Base-by-base conservation (phyloP, 1,139 yeast genomes). In the Saccharomyces pastorianus region DNA sequence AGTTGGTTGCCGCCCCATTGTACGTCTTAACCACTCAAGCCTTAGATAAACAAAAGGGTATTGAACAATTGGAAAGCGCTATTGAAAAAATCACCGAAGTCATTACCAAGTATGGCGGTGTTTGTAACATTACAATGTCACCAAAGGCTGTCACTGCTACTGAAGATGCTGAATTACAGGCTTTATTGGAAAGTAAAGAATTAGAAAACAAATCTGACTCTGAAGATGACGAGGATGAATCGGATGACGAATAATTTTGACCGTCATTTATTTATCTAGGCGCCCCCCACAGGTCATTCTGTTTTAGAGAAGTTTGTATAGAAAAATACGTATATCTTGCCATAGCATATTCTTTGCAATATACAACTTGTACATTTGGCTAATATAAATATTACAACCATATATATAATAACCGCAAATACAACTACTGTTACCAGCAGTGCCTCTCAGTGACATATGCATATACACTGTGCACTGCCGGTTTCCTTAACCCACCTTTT, bases 91-190 rank as follows among this genome's bases (percentile, higher is more conserved):
- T 93, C 61, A 78, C 81, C 60, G 80, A 80, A 64, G 78, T 83
- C 53, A 90, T 95, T 67, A 81, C 80, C 61, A 75, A 78, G 31
- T 80, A 82, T 54, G 96, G 90, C 56, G 99, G 99, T 68, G 81
- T 83, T 57, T 85, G 96, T 72, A 89, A 88, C 64, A 86, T 93
- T 61, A 90, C 95, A 59, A 91, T 93, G 97, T 93, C 96, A 65
- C 98, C 99, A 68, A 91, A 91, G 82, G 97, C 98, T 50, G 98
- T 93, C 62, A 89, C 97, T 58, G 98, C 96, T 58, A 88, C 93
- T 58, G 99, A 93, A 72, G 99, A 93, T 72, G 98, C 97, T 58
- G 98, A 91, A 75, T 83, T 93, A 69, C 96, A 90, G 74, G 96
- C 96, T 61, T 79, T 93, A 63, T 85, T 93, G 83, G 90, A 84